Percentiles rank a stretch among this genome's conserved stretches.
Evolutionary conservation across 176 grass and related monocot genomes (phyloP).

Genomic region (Cocos nucifera): DNA sequence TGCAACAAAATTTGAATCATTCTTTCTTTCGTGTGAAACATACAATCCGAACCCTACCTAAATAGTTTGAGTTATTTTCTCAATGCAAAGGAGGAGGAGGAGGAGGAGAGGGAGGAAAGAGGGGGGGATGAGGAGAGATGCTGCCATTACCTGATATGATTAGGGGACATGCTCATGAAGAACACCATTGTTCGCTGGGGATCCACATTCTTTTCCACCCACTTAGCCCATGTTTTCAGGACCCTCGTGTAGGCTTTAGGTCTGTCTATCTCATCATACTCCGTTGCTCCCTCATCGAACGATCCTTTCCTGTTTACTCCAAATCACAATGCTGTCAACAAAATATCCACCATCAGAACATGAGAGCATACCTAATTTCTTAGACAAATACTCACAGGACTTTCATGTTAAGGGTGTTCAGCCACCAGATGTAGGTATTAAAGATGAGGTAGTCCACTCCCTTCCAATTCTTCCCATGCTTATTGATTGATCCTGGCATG

Average conservation of each 20-base stretch:
- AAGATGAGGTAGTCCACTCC: constrained; percentile 52
- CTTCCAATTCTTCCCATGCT: constrained; percentile 52
- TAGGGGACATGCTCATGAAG: constrained; percentile 85
- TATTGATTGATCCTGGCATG: constrained; percentile 38
- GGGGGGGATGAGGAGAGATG: too few species aligned
- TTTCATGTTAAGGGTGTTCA: constrained; percentile 59
- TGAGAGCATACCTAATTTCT: too few species aligned
- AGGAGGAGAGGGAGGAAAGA: too few species aligned
- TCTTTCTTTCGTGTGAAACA: too few species aligned
- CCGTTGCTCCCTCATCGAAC: background rate
- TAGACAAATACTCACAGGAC: constrained; percentile 23
- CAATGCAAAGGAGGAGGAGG: too few species aligned
- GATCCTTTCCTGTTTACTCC: too few species aligned
- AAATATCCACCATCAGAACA: too few species aligned
- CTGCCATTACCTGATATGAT: constrained; percentile 44
- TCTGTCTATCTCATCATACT: constrained; percentile 59
- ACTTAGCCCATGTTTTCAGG: constrained; percentile 49
- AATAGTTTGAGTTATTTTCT: too few species aligned
- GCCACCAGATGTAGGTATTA: constrained; percentile 78
- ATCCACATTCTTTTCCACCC: constrained; percentile 54
- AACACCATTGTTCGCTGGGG: constrained; percentile 42
- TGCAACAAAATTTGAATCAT: too few species aligned
- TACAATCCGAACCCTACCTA: too few species aligned
- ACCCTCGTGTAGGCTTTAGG: constrained; percentile 47
- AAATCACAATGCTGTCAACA: too few species aligned